phyloP scores from a whole-genome alignment of 192 early-diverging fungal genomes.

The Oehlia diaphana region DNA sequence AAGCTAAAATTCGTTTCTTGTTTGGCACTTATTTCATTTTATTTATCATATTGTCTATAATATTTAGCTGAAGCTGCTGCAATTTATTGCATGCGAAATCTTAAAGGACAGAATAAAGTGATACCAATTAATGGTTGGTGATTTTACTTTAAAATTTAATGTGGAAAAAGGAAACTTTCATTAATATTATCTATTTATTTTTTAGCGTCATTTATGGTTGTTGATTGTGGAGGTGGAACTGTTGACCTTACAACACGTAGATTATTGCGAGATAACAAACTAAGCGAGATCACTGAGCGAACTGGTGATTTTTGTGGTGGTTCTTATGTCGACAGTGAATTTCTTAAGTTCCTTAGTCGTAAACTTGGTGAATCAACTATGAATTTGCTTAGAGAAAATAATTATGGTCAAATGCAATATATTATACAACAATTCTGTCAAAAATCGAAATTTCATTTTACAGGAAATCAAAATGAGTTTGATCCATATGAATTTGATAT shows the following conservation, averaged over 20 bases:
- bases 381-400: not conserved
- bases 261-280: not conserved
- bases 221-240: constrained; percentile 45
- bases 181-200: not conserved
- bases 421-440: constrained; percentile 3
- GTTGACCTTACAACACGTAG: constrained; percentile 32
- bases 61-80: constrained; percentile 8
- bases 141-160: not conserved
- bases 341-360: not conserved
- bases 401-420: constrained; percentile 24
- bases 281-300: constrained; percentile 49
- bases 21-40: fast-evolving
- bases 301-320: constrained; percentile 47
- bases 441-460: constrained; percentile 1
- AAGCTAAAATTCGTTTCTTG: too few relatives aligned
- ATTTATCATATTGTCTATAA: not conserved
- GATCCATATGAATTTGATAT: not conserved
- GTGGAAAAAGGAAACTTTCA: not conserved
- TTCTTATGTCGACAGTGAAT: constrained; percentile 44
- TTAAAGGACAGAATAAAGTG: not conserved
- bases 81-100: not conserved
- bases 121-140: not conserved
- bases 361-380: not conserved
- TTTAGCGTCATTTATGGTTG: constrained; percentile 35
- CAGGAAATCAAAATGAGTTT: not conserved